Evolutionary conservation across 495 filamentous ascomycete genomes (phyloP), one percentile per base, ranked within the genome.

Genomic region (Hyaloscypha finlandica): DNA sequence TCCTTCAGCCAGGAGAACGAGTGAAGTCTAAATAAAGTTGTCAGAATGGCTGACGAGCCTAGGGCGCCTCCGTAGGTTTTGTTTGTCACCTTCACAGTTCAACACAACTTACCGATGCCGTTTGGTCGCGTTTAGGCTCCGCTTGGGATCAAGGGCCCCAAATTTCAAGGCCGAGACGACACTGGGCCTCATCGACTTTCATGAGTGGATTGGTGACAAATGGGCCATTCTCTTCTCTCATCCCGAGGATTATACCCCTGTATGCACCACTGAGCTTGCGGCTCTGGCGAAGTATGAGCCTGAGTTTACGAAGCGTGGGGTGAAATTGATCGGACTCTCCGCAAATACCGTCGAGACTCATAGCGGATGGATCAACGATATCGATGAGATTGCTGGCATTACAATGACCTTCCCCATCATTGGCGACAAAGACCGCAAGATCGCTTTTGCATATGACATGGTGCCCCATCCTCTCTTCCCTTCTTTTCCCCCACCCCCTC

Each of bases 181-280:
- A 74, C 86, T 83, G 61, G 94, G 94, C 68, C 86, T 86, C 63
- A 97, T 99, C 79, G 89, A 96, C 82, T 97, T 98, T 85, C 95
- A 99, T 80, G 87, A 97, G 74, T 99, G 90, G 81, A 91, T 97
- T 71, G 95, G 92, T 75, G 85, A 93, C 84, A 90, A 85, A 70
- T 99, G 95, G 95, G 89, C 91, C 65, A 86, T 99, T 71, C 87
- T 98, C 76, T 99, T 98, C 88, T 97, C 93, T 37, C 95, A 99
- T 84, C 95, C 95, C 32, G 93, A 94, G 78, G 90, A 93, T 79
- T 93, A 88, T 82, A 93, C 93, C 6, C 93, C 93, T 70, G 93
- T 99, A 68, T 99, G 95, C 85, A 99, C 95, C 77, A 99, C 95
- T 66, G 95, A 99, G 87, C 90, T 99, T 70, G 95, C 95, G 76